Conservation (phyloP, 1,284 basidiomycete species). For the Cutaneotrichosporon sp. region DNA sequence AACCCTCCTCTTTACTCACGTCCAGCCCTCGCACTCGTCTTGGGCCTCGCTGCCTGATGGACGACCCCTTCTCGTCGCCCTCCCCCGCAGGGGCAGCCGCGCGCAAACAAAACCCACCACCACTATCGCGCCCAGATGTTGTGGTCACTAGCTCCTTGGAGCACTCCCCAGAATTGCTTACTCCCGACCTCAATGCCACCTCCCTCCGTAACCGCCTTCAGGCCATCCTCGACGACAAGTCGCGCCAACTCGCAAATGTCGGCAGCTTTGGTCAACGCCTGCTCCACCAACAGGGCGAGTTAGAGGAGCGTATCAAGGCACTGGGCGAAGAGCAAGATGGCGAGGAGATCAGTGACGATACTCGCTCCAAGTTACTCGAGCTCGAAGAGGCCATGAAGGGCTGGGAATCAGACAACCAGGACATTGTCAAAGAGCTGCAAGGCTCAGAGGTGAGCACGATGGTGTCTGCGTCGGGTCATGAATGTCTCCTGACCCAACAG, state of each 20-base stretch:
- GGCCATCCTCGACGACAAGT: slow-evolving; percentile 75
- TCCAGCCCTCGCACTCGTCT: not conserved
- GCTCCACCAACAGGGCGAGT: slow-evolving; percentile 81
- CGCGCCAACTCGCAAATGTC: slow-evolving; percentile 81
- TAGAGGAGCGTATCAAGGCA: slow-evolving; percentile 76
- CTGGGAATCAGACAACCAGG: slow-evolving; percentile 81
- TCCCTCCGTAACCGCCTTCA: slow-evolving; percentile 57
- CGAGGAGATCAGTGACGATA: slow-evolving; percentile 52
- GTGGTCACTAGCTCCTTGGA: slow-evolving; percentile 21
- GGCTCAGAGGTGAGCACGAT: slow-evolving; percentile 63
- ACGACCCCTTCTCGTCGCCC: slow-evolving; percentile 31
- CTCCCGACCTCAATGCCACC: slow-evolving; percentile 24
- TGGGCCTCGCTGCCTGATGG: slow-evolving; percentile 18
- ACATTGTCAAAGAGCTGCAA: slow-evolving; percentile 63
- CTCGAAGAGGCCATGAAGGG: slow-evolving; percentile 67
- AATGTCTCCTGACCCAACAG: not conserved
- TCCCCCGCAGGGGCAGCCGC: slow-evolving; percentile 7
- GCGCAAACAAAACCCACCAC: slow-evolving; percentile 17
- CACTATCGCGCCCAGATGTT: slow-evolving; percentile 22
- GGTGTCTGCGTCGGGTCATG: not conserved
- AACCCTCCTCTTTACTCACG: not conserved
- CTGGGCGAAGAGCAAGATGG: slow-evolving; percentile 62
- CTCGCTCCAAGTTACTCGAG: slow-evolving; percentile 66
- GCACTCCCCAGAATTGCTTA: slow-evolving; percentile 12
- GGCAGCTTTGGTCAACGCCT: slow-evolving; percentile 85